phyloP scores from a whole-genome alignment of 1,284 basidiomycete species.

The Grifola frondosa region DNA sequence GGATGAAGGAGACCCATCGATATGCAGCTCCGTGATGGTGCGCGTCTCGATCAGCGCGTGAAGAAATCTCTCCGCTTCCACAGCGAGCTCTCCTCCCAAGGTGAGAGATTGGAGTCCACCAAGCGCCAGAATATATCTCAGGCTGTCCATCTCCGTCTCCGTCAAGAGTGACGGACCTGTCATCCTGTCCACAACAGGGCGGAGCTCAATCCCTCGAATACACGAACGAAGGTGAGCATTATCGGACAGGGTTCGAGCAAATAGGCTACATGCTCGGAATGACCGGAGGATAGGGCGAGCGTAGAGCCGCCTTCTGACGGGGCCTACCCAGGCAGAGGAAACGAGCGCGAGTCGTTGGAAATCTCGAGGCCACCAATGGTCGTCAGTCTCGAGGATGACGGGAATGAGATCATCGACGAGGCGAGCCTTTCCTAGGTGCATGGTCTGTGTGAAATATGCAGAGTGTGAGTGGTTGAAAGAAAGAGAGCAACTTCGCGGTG shows the following conservation, averaged over 20 bases:
- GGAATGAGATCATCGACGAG: slow-evolving; percentile 54
- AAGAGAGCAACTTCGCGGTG: background rate
- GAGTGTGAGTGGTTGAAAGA: slow-evolving; percentile 11
- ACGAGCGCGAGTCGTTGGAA: slow-evolving; percentile 45
- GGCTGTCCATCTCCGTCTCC: slow-evolving; percentile 33
- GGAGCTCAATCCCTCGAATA: slow-evolving; percentile 44
- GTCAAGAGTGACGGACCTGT: slow-evolving; percentile 16
- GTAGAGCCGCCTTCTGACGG: slow-evolving; percentile 47
- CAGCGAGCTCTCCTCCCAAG: slow-evolving; percentile 47
- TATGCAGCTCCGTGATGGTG: slow-evolving; percentile 41
- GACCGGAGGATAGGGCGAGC: slow-evolving; percentile 40
- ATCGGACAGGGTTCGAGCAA: slow-evolving; percentile 42
- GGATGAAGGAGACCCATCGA: slow-evolving; percentile 39
- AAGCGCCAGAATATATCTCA: slow-evolving; percentile 44
- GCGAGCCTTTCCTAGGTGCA: slow-evolving; percentile 12
- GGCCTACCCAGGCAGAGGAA: slow-evolving; percentile 47
- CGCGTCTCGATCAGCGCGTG: slow-evolving; percentile 41
- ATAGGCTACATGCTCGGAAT: slow-evolving; percentile 40
- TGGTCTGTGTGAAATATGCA: slow-evolving; percentile 12
- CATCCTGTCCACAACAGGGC: slow-evolving; percentile 29
- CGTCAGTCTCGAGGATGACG: slow-evolving; percentile 47
- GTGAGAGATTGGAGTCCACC: slow-evolving; percentile 40
- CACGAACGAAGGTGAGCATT: slow-evolving; percentile 37
- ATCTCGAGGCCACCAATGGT: slow-evolving; percentile 56
- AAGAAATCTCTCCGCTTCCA: slow-evolving; percentile 47